These are phyloP conservation scores for Flaveria trinervia DNA, from an alignment of 129 eudicot genomes.

Conservation along the genomic window DNA sequence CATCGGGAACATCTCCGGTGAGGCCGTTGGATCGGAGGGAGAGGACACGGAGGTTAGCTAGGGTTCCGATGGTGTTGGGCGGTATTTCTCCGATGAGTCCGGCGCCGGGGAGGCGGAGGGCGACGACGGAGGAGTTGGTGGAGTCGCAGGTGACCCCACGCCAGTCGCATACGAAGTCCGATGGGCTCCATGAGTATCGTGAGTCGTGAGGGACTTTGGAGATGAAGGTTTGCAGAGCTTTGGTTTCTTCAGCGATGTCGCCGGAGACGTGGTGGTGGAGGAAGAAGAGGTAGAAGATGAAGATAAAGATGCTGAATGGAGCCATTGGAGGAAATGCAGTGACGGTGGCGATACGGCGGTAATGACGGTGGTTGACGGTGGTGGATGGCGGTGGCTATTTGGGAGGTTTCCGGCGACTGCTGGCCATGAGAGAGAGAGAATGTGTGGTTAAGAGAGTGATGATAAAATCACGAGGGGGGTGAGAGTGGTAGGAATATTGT, in stretches of 20 bases:
- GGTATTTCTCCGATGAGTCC: constrained; percentile 79
- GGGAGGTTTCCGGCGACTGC: constrained; percentile 41
- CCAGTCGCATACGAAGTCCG: constrained; percentile 73
- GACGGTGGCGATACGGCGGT: background rate
- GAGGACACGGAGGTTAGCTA: constrained; percentile 71
- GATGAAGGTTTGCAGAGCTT: constrained; percentile 64
- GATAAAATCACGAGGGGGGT: background rate
- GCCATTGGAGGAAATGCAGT: constrained; percentile 28
- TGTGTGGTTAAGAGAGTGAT: constrained; percentile 21
- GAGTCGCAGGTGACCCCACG: constrained; percentile 73
- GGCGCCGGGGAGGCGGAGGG: constrained; percentile 71
- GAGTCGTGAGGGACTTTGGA: constrained; percentile 59
- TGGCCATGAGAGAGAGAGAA: constrained; percentile 31
- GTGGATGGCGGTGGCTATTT: constrained; percentile 5
- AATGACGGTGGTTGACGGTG: background rate
- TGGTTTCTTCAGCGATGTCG: constrained; percentile 74
- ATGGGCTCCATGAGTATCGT: constrained; percentile 65
- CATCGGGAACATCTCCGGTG: constrained; percentile 61
- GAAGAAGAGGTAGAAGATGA: constrained; percentile 2
- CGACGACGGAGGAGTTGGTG: constrained; percentile 46
- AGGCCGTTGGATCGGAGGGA: constrained; percentile 69
- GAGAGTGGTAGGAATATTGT: background rate
- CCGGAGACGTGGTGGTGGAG: constrained; percentile 38
- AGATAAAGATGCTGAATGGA: background rate
- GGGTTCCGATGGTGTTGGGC: constrained; percentile 46